These are phyloP conservation scores for Cucurbita pepo DNA, from an alignment of 306 rosid species.

Conservation along the genomic window DNA sequence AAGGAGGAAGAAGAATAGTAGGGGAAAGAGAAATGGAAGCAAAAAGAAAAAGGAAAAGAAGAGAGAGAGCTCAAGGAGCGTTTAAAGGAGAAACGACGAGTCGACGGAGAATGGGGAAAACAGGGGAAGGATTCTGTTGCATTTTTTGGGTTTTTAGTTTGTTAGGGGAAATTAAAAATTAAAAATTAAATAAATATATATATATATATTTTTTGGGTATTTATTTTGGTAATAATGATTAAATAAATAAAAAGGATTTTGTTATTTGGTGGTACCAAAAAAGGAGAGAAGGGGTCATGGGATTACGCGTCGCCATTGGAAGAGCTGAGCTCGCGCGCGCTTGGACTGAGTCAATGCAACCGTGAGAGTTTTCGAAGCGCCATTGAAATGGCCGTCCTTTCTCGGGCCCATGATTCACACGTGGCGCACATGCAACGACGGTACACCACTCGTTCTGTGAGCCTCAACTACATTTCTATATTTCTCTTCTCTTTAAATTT, in stretches of 20 bases:
- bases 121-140: slow-evolving; percentile 20
- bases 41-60: background rate
- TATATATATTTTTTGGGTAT: background rate
- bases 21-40: slow-evolving; percentile 2
- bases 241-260: background rate
- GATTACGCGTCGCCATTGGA: slow-evolving; percentile 19
- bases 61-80: background rate
- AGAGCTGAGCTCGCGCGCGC: slow-evolving; percentile 9
- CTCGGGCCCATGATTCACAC: slow-evolving; percentile 5
- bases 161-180: background rate
- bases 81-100: slow-evolving; percentile 26
- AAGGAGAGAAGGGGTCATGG: background rate
- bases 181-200: too few relatives aligned
- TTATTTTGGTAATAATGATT: too few relatives aligned
- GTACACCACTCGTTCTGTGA: background rate
- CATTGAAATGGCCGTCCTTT: background rate
- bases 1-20: background rate
- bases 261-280: background rate
- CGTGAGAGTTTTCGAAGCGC: background rate
- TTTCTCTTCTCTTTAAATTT: background rate
- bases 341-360: slow-evolving; percentile 26
- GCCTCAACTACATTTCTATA: background rate
- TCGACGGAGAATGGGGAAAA: slow-evolving; percentile 3
- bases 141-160: background rate
- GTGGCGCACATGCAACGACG: slow-evolving; percentile 15